Conservation (phyloP, 805 yeast genomes). For the Sungouiella thailandica region DNA sequence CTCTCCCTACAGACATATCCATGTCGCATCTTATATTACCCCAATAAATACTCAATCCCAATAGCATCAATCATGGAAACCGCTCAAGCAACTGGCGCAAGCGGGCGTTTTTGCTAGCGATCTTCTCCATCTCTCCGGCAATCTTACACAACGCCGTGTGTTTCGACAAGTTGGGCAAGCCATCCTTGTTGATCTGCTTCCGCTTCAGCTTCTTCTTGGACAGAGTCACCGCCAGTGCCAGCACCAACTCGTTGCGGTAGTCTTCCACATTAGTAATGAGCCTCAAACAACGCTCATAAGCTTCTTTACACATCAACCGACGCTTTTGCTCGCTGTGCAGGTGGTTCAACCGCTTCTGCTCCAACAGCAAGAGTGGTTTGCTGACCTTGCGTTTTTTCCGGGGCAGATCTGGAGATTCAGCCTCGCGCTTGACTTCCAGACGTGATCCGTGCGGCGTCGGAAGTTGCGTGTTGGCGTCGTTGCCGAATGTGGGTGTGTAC, state of each 20-base stretch:
- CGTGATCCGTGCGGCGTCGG: constrained; percentile 34
- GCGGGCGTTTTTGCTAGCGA: constrained; percentile 28
- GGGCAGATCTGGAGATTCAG: neutral
- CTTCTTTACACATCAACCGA: constrained; percentile 39
- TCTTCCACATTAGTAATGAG: constrained; percentile 38
- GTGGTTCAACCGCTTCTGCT: constrained; percentile 40
- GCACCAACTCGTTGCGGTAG: constrained; percentile 26
- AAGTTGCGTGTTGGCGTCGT: constrained; percentile 17
- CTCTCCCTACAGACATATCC: too few species aligned
- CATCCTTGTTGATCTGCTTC: constrained; percentile 37
- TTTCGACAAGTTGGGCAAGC: constrained; percentile 41
- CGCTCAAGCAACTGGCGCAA: constrained; percentile 24
- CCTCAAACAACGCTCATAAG: constrained; percentile 39
- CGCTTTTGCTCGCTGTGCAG: constrained; percentile 40
- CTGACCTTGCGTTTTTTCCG: constrained; percentile 29
- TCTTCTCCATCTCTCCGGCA: constrained; percentile 32
- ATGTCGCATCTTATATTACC: too few species aligned
- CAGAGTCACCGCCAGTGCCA: constrained; percentile 13
- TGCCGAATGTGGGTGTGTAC: neutral
- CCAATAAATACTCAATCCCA: too few species aligned
- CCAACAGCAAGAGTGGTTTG: constrained; percentile 34
- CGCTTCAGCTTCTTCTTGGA: constrained; percentile 30
- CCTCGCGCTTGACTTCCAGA: constrained; percentile 8
- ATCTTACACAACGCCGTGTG: constrained; percentile 39
- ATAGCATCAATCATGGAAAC: too few species aligned